Evolutionary conservation across 129 eudicot genomes (phyloP).

Genomic region (Rutidosis leptorrhynchoides): DNA sequence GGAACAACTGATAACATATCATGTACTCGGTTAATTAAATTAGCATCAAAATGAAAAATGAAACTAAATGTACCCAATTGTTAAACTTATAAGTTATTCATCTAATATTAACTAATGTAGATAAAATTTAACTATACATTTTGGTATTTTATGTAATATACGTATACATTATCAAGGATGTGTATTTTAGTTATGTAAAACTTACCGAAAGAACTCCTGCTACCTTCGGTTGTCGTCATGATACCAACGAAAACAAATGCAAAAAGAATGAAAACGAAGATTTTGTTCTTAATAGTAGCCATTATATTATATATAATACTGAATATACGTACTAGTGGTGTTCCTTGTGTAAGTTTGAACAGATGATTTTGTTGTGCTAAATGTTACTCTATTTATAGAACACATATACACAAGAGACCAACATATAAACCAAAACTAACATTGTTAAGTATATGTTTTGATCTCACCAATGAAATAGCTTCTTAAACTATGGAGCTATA

Average conservation of each 20-base stretch:
- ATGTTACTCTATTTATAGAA: slow-evolving; percentile 26
- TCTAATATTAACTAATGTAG: too few relatives aligned
- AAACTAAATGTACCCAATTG: neutral
- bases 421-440: slow-evolving; percentile 15
- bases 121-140: too few relatives aligned
- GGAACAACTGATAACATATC: neutral
- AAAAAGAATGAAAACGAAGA: slow-evolving; percentile 10
- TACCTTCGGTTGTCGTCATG: slow-evolving; percentile 14
- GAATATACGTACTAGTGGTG: too few relatives aligned
- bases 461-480: slow-evolving; percentile 26
- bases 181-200: too few relatives aligned
- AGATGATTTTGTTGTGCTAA: slow-evolving; percentile 24
- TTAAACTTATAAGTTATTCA: neutral
- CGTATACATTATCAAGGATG: too few relatives aligned
- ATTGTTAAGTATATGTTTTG: neutral
- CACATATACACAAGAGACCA: slow-evolving; percentile 8
- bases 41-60: neutral
- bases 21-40: neutral
- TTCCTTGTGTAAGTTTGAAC: neutral
- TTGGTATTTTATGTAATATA: too few relatives aligned
- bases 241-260: slow-evolving; percentile 17
- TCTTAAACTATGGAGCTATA: too few relatives aligned
- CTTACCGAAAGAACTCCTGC: slow-evolving; percentile 1
- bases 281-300: slow-evolving; percentile 23
- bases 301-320: too few relatives aligned